These are phyloP conservation scores for Cudoniella acicularis DNA, from an alignment of 495 filamentous ascomycete genomes.

Conservation along the genomic window DNA sequence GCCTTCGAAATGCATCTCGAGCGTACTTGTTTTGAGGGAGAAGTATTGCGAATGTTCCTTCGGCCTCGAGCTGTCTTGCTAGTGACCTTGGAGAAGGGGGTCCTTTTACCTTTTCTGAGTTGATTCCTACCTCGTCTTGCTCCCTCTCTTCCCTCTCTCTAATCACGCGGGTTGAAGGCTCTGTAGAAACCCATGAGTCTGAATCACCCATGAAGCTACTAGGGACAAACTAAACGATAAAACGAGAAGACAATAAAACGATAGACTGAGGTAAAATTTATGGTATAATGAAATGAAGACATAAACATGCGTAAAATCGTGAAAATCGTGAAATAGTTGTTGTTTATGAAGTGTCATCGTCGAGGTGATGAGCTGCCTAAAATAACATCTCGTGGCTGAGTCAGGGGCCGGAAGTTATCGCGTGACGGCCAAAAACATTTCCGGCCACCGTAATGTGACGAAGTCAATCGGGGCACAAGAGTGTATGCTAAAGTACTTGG, in stretches of 20 bases:
- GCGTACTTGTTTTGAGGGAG: neutral
- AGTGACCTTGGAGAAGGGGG: neutral
- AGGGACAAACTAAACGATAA: too few relatives aligned
- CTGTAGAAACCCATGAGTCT: conserved; percentile 1
- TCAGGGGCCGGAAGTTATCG: neutral
- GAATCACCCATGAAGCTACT: neutral
- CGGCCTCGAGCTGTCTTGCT: neutral
- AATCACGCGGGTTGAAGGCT: neutral
- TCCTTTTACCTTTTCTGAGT: neutral
- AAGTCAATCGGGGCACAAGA: too few relatives aligned
- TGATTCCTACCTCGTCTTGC: neutral
- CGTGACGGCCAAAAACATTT: neutral
- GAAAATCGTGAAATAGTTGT: neutral
- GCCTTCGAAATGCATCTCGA: conserved; percentile 1
- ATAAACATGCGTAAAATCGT: neutral
- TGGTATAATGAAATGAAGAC: neutral
- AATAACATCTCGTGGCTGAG: neutral
- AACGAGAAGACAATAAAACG: too few relatives aligned
- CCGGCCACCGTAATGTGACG: neutral
- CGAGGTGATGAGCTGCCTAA: neutral
- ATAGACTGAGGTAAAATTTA: neutral
- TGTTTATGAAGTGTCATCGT: neutral
- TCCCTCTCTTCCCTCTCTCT: neutral
- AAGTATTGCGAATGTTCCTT: conserved; percentile 1
- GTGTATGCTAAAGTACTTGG: too few relatives aligned